A percentile compares a stretch with the other conserved stretches of the same genome.
phyloP scores from a whole-genome alignment of 108 stramenopile species.

The Cyclotella cryptica region DNA sequence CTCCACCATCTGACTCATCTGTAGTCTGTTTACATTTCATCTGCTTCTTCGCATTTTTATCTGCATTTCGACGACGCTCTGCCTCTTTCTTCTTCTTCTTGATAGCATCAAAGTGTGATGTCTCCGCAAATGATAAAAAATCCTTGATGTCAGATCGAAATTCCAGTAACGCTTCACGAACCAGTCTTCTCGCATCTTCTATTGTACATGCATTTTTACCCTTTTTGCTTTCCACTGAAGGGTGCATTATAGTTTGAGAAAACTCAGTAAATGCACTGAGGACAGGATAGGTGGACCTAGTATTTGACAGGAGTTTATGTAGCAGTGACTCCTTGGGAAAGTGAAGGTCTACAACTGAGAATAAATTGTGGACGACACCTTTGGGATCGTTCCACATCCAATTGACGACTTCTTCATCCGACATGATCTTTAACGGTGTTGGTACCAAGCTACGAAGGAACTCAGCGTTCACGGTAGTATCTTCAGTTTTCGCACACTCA shows the following conservation, averaged over 20 bases:
- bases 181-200: constrained; percentile 55
- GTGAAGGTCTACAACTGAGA: constrained; percentile 43
- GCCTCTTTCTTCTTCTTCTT: constrained; percentile 54
- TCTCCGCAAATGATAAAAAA: constrained; percentile 47
- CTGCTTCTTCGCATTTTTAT: constrained; percentile 21
- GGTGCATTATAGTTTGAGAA: constrained; percentile 12
- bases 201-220: constrained; percentile 43
- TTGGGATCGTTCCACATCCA: constrained; percentile 81
- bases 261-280: constrained; percentile 55
- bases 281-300: constrained; percentile 44
- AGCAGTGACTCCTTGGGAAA: constrained; percentile 59
- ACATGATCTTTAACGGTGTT: constrained; percentile 74
- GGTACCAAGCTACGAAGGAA: constrained; percentile 63
- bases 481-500: constrained; percentile 29
- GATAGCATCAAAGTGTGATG: constrained; percentile 58
- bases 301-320: constrained; percentile 36
- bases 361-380: constrained; percentile 64
- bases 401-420: constrained; percentile 74
- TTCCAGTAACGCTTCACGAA: constrained; percentile 66
- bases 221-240: constrained; percentile 20
- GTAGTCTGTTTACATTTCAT: neutral
- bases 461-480: constrained; percentile 29
- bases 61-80: constrained; percentile 14
- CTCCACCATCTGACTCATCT: neutral
- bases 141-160: constrained; percentile 62